Conservation (phyloP, 78 protist species). For the Blattamonas nauphoetae region DNA sequence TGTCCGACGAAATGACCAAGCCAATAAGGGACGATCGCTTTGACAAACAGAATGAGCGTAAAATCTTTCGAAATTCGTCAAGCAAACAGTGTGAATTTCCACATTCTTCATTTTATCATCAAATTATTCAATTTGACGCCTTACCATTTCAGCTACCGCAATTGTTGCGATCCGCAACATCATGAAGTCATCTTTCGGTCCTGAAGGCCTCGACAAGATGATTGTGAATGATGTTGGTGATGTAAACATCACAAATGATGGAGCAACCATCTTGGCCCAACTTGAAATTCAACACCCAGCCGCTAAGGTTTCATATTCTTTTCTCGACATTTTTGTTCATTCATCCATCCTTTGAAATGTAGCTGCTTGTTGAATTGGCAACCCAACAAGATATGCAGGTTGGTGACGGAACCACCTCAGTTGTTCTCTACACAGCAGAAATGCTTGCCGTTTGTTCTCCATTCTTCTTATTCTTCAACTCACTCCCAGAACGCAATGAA, state of each 20-base stretch:
- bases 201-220: slow-evolving; percentile 98
- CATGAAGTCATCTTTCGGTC: slow-evolving; percentile 92
- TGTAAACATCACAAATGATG: slow-evolving; percentile 84
- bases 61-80: background rate
- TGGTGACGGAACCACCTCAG: slow-evolving; percentile 97
- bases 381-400: slow-evolving; percentile 76
- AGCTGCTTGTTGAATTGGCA: slow-evolving; percentile 59
- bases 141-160: slow-evolving; percentile 86
- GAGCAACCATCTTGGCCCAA: slow-evolving; percentile 83
- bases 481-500: slow-evolving; percentile 72
- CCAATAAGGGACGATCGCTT: no score
- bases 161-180: slow-evolving; percentile 84
- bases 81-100: background rate
- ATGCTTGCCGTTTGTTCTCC: slow-evolving; percentile 49
- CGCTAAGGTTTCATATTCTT: slow-evolving; percentile 62
- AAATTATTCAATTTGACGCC: background rate
- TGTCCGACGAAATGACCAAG: no score
- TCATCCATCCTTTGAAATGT: background rate
- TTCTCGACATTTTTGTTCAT: background rate
- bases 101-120: background rate
- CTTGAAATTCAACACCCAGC: slow-evolving; percentile 92
- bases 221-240: slow-evolving; percentile 94
- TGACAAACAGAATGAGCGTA: no score
- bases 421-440: slow-evolving; percentile 95
- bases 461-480: background rate